These are phyloP conservation scores for Hyphodiscus sp. DNA, from an alignment of 2,329 filamentous ascomycete species.

Conservation along the genomic window DNA sequence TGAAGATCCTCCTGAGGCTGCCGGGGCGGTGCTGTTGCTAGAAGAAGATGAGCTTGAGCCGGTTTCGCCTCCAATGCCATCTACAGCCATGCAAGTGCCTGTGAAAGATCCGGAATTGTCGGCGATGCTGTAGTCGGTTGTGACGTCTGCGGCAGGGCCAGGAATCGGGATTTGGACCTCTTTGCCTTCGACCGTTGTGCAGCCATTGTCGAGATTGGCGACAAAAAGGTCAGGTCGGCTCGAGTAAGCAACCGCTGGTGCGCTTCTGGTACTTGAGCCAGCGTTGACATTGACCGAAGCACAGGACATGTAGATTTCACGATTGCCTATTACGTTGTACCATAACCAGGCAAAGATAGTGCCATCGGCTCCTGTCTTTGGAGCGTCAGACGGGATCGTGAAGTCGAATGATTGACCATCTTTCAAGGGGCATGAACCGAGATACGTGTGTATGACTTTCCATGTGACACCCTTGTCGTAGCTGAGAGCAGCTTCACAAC, in stretches of 20 bases:
- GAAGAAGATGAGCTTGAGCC: slow-evolving; percentile 2
- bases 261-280: slow-evolving; percentile 4
- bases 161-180: slow-evolving; percentile 50
- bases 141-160: slow-evolving; percentile 36
- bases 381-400: slow-evolving; percentile 24
- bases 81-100: slow-evolving; percentile 23
- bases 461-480: slow-evolving; percentile 52
- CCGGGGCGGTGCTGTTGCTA: not conserved
- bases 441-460: slow-evolving; percentile 51
- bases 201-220: slow-evolving; percentile 48
- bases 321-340: slow-evolving; percentile 53
- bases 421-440: slow-evolving; percentile 20
- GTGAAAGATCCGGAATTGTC: slow-evolving; percentile 10
- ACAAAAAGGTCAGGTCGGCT: slow-evolving; percentile 50
- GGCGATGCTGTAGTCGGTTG: not conserved
- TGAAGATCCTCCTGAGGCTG: not conserved
- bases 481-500: slow-evolving; percentile 54
- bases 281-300: slow-evolving; percentile 45
- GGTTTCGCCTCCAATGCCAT: slow-evolving; percentile 12
- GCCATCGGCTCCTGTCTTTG: slow-evolving; percentile 9
- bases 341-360: slow-evolving; percentile 41
- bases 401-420: slow-evolving; percentile 21
- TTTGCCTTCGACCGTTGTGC: slow-evolving; percentile 39
- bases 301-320: slow-evolving; percentile 64
- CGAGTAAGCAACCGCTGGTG: slow-evolving; percentile 33